Base-by-base conservation (phyloP, 164 flowering plant species). In the Liquidambar formosana region DNA sequence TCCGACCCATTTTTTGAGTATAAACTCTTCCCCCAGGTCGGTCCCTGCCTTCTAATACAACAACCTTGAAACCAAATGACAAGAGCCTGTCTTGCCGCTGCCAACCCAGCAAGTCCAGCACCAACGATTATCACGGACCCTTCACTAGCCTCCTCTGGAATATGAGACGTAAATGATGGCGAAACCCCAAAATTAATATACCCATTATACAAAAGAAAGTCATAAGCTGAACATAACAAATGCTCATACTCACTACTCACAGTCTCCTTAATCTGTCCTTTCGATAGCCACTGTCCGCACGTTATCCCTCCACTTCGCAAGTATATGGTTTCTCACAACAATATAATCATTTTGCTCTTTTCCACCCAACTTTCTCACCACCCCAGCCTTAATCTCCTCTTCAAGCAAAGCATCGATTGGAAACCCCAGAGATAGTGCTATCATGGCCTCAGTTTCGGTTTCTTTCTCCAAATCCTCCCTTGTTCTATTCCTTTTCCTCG, bases 11-110 rank as follows among this genome's bases (percentile, higher is more conserved):
- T 76, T 83, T 90, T 70, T 88, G 86, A 13, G 97, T 89, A 74
- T 89, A 91, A 54, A 91, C 97, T 76, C 97, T 84, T 22, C 98
- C 98, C 8, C 98, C 97, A 44, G 98, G 88, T 57, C 98, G 85
- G 41, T 79, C 85, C 72, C 98, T 86, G 10, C 95, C 98, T 78
- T 94, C 98, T 58, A 94, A 77, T 58, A 94, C 87, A 69, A 87
- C 26, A 18, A 94, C 99, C 81, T 86, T 90, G 71, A 90, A 90
- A 56, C 99, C 99, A 79, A 94, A 94, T 10, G 90, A 81, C 65
- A 88, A 60, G 10, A 94, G 89, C 78, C 78, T 94, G 97, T 73
- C 91, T 86, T 33, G 99, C 99, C 4, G 99, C 97, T 0, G 99
- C 89, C 56, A 94, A 76, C 26, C 99, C 97, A 59, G 99, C 85